Conservation (phyloP, 257 asterid genomes). For the Verbascum thapsus region DNA sequence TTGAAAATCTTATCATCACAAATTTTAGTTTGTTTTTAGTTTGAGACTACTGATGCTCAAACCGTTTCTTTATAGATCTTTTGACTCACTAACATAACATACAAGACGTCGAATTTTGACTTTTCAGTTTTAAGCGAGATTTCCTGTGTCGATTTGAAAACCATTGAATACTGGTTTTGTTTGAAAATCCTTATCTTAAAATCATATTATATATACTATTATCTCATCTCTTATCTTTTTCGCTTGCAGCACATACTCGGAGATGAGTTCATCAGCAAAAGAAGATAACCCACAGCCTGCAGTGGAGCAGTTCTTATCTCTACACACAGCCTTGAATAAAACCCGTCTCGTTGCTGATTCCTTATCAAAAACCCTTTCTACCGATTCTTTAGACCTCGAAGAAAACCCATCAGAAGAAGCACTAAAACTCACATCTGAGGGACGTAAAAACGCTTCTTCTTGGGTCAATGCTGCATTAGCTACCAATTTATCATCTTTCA, state of each 20-base stretch:
- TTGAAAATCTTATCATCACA: not conserved
- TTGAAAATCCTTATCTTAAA: no score
- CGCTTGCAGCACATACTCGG: conserved; percentile 79
- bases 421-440: conserved; percentile 50
- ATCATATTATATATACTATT: no score
- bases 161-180: no score
- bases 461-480: conserved; percentile 93
- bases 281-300: conserved; percentile 94
- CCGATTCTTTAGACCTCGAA: conserved; percentile 55
- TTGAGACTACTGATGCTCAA: not conserved
- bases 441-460: conserved; percentile 73
- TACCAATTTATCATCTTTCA: conserved; percentile 72
- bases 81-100: not conserved
- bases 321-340: conserved; percentile 67
- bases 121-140: not conserved
- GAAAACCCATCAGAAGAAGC: conserved; percentile 71
- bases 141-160: no score
- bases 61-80: not conserved
- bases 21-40: not conserved
- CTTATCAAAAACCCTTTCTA: conserved; percentile 52
- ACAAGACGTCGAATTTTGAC: not conserved
- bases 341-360: conserved; percentile 73
- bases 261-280: conserved; percentile 76
- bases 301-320: conserved; percentile 79
- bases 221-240: conserved; percentile 25